Evolutionary conservation across 805 yeast genomes (phyloP).

Genomic region (Allodekkera sacchari): DNA sequence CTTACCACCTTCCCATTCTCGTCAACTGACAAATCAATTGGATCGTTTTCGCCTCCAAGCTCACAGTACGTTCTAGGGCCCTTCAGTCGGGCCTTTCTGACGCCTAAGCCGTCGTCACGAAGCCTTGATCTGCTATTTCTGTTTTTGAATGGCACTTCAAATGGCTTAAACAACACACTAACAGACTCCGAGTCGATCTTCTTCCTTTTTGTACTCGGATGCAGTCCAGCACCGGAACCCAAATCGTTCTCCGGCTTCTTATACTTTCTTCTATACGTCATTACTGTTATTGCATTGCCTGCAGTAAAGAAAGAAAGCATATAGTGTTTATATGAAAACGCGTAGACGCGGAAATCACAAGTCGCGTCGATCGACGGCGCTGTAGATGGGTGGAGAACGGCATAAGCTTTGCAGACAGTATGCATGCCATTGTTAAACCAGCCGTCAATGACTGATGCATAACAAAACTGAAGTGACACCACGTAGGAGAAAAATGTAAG

Average conservation of each 20-base stretch:
- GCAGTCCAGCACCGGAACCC: slow-evolving; percentile 66
- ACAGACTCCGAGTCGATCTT: slow-evolving; percentile 45
- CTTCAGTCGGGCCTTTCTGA: slow-evolving; percentile 21
- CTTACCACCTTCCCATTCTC: too few species aligned
- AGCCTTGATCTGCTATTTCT: slow-evolving; percentile 1
- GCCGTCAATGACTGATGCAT: too few species aligned
- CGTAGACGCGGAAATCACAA: too few species aligned
- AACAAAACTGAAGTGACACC: too few species aligned
- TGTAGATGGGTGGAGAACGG: too few species aligned
- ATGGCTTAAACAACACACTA: slow-evolving; percentile 52
- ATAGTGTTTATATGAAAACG: too few species aligned
- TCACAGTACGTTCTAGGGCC: slow-evolving; percentile 35
- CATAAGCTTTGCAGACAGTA: too few species aligned
- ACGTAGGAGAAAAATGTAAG: too few species aligned
- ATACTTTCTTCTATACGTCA: slow-evolving; percentile 6
- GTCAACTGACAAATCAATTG: slow-evolving; percentile 16
- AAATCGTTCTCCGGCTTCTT: slow-evolving; percentile 27
- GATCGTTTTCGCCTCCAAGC: slow-evolving; percentile 27
- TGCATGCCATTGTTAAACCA: too few species aligned
- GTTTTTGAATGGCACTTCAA: slow-evolving; percentile 27
- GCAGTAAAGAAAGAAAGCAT: background rate
- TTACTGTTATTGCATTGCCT: background rate
- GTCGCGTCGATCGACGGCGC: too few species aligned
- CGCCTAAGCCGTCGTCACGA: slow-evolving; percentile 9
- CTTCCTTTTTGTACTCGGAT: slow-evolving; percentile 47